A percentile compares a stretch with the other conserved stretches of the same genome.
Evolutionary conservation across 169 alveolate genomes (phyloP).

Genomic region (Theileria annulata): DNA sequence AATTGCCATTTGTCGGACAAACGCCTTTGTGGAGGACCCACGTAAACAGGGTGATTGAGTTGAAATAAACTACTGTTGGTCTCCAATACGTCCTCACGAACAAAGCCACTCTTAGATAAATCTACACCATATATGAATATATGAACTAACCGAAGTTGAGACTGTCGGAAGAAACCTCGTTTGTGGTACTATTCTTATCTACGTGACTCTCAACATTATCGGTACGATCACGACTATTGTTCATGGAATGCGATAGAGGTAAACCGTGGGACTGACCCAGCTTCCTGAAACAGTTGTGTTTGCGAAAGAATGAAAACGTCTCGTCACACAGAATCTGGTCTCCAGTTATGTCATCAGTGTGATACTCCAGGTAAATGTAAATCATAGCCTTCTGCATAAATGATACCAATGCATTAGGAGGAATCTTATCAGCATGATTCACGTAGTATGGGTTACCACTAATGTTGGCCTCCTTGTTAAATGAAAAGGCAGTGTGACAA

Average conservation of each 20-base stretch:
- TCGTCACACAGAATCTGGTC: constrained; percentile 79
- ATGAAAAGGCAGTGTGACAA: constrained; percentile 83
- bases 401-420: constrained; percentile 85
- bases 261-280: constrained; percentile 50
- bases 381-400: constrained; percentile 87
- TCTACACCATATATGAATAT: neutral
- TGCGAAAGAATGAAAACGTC: constrained; percentile 81
- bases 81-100: constrained; percentile 10
- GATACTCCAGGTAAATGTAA: constrained; percentile 83
- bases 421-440: constrained; percentile 84
- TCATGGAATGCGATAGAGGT: constrained; percentile 23
- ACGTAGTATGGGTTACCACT: constrained; percentile 78
- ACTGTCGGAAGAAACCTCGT: neutral
- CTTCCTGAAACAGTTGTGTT: constrained; percentile 81
- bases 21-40: constrained; percentile 66
- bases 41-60: constrained; percentile 29
- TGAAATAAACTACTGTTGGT: constrained; percentile 26
- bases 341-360: constrained; percentile 82
- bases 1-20: constrained; percentile 62
- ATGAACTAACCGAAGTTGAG: neutral
- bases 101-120: constrained; percentile 9
- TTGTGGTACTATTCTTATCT: neutral
- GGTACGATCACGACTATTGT: neutral
- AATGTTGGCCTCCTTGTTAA: constrained; percentile 81
- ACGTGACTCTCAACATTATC: neutral